Evolutionary conservation across 2,329 filamentous ascomycete genomes (phyloP).

Genomic region (Cytospora paraplurivora): DNA sequence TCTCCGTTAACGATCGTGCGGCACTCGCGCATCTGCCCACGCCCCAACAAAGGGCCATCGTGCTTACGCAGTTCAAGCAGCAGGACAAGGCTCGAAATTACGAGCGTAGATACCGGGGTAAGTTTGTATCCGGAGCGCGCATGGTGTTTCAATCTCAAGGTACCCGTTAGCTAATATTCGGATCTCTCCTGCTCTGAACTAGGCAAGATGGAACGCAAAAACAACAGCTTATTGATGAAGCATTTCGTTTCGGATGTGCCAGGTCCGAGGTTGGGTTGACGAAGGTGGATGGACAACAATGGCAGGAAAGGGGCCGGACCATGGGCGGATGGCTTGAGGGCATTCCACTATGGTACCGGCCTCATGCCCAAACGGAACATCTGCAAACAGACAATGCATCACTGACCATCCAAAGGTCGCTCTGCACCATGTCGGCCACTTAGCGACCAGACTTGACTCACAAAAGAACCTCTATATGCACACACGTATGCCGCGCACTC

Average conservation of each 20-base stretch:
- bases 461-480: neutral
- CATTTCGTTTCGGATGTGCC: conserved; percentile 33
- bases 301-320: too few relatives aligned
- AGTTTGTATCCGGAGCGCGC: conserved; percentile 29
- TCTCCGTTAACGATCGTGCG: conserved; percentile 35
- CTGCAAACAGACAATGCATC: too few relatives aligned
- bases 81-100: conserved; percentile 33
- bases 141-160: neutral
- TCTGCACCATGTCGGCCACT: too few relatives aligned
- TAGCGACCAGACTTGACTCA: too few relatives aligned
- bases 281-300: neutral
- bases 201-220: conserved; percentile 25
- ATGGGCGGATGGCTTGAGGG: too few relatives aligned
- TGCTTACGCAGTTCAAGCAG: conserved; percentile 36
- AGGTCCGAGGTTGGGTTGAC: conserved; percentile 16
- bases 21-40: conserved; percentile 36
- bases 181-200: neutral
- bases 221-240: conserved; percentile 32
- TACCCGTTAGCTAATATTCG: neutral
- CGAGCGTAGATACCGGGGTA: conserved; percentile 30
- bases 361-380: too few relatives aligned
- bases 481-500: neutral
- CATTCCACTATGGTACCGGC: too few relatives aligned
- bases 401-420: too few relatives aligned
- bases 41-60: conserved; percentile 35